Evolutionary conservation across 176 grass and related monocot species (phyloP).

Genomic region (Bromus sterilis): DNA sequence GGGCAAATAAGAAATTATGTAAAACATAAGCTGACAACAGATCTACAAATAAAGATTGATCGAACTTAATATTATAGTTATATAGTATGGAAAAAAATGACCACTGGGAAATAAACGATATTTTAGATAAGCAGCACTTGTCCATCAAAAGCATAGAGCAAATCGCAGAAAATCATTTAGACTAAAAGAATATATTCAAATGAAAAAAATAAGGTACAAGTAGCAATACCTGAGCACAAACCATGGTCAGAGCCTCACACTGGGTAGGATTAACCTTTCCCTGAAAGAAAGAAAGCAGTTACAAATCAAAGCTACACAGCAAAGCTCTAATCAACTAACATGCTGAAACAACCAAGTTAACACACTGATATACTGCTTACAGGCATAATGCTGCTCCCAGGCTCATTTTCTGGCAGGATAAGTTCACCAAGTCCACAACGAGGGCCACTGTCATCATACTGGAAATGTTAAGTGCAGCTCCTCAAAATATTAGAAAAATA

Average conservation of each 20-base stretch:
- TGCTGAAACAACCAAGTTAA: constrained; percentile 13
- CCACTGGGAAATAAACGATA: background rate
- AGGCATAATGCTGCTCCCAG: constrained; percentile 99
- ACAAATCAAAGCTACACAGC: background rate
- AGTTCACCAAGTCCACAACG: constrained; percentile 97
- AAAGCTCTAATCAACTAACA: background rate
- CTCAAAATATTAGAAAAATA: background rate
- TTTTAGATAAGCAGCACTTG: background rate
- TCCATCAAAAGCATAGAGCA: constrained; percentile 10
- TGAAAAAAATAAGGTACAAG: background rate
- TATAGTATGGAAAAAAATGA: background rate
- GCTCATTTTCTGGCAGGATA: constrained; percentile 97
- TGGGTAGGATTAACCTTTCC: constrained; percentile 99
- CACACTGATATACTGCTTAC: constrained; percentile 30
- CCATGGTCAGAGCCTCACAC: constrained; percentile 97
- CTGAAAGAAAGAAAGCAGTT: constrained; percentile 42
- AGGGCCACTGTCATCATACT: constrained; percentile 54
- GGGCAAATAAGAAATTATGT: background rate
- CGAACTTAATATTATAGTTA: background rate
- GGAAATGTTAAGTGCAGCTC: constrained; percentile 11
- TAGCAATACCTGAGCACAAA: constrained; percentile 81
- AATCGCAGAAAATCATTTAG: constrained; percentile 1
- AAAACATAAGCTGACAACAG: background rate
- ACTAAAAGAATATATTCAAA: background rate
- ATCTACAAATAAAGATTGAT: background rate